phyloP scores from a whole-genome alignment of 352 stramenopile genomes.

The Pythium pyrilobum region DNA sequence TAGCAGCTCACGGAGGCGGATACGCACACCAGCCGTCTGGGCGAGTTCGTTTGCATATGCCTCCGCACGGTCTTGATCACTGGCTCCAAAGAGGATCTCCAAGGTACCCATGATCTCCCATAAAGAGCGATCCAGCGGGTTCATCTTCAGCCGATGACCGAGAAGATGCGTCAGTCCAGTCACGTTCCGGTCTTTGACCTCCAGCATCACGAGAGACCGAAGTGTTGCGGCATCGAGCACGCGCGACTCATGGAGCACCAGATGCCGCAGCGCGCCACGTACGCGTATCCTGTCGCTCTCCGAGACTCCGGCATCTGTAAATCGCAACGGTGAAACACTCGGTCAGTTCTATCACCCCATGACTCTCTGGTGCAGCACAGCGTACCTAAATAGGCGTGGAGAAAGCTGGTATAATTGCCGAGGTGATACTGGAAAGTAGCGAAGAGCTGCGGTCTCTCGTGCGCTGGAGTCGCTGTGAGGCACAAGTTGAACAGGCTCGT shows the following conservation, averaged over 20 bases:
- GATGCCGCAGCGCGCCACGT: background rate
- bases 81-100: slow-evolving; percentile 56
- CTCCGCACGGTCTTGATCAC: slow-evolving; percentile 2
- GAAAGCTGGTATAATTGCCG: background rate
- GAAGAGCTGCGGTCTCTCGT: slow-evolving; percentile 8
- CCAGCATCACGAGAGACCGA: background rate
- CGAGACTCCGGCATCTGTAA: slow-evolving; percentile 3
- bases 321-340: background rate
- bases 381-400: slow-evolving; percentile 6
- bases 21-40: slow-evolving; percentile 27
- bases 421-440: background rate
- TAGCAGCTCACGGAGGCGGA: background rate
- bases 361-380: background rate
- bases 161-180: background rate
- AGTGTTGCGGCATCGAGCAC: background rate
- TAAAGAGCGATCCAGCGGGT: slow-evolving; percentile 6
- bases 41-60: slow-evolving; percentile 27
- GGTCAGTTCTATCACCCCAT: too few relatives aligned
- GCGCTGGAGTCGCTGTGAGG: background rate
- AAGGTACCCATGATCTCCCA: slow-evolving; percentile 47
- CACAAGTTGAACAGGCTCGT: slow-evolving; percentile 9
- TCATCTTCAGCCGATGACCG: slow-evolving; percentile 1
- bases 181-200: slow-evolving; percentile 15
- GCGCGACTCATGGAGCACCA: background rate
- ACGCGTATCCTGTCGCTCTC: slow-evolving; percentile 8